Evolutionary conservation across 2,329 filamentous ascomycete species (phyloP).

Genomic region (Neonectria faginata): DNA sequence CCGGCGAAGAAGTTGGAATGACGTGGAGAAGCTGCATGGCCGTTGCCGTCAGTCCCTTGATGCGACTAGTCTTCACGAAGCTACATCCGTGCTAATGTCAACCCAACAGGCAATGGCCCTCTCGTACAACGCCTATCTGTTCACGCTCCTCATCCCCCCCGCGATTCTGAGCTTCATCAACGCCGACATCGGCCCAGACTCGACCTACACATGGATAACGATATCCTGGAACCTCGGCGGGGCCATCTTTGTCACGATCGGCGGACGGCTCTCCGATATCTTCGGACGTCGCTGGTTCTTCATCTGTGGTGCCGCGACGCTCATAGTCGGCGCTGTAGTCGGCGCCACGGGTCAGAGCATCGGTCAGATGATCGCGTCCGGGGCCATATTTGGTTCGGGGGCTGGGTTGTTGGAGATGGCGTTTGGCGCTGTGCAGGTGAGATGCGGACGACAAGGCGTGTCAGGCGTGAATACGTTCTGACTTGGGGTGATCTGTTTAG

Average conservation of each 20-base stretch:
- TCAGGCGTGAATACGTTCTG: neutral
- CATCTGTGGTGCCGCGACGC: constrained; percentile 49
- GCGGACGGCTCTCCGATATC: constrained; percentile 53
- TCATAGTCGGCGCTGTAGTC: constrained; percentile 52
- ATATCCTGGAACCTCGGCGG: constrained; percentile 49
- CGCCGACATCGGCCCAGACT: constrained; percentile 49
- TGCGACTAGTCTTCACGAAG: neutral
- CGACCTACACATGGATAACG: constrained; percentile 52
- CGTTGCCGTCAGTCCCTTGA: constrained; percentile 12
- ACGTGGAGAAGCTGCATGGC: constrained; percentile 30
- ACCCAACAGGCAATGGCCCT: constrained; percentile 13
- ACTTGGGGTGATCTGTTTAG: constrained; percentile 23
- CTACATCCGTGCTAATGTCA: neutral
- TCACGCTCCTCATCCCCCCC: constrained; percentile 51
- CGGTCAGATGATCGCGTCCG: constrained; percentile 54
- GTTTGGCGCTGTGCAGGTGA: constrained; percentile 47
- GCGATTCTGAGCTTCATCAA: constrained; percentile 51
- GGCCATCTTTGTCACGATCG: constrained; percentile 50
- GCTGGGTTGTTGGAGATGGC: constrained; percentile 55
- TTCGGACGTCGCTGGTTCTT: constrained; percentile 55
- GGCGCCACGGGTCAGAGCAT: constrained; percentile 54
- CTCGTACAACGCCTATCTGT: constrained; percentile 48
- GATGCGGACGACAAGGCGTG: neutral
- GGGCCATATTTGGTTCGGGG: constrained; percentile 55
- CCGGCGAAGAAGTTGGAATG: constrained; percentile 26